These are phyloP conservation scores for Solanum paucissectum DNA, from an alignment of 257 asterid species.

Conservation along the genomic window DNA sequence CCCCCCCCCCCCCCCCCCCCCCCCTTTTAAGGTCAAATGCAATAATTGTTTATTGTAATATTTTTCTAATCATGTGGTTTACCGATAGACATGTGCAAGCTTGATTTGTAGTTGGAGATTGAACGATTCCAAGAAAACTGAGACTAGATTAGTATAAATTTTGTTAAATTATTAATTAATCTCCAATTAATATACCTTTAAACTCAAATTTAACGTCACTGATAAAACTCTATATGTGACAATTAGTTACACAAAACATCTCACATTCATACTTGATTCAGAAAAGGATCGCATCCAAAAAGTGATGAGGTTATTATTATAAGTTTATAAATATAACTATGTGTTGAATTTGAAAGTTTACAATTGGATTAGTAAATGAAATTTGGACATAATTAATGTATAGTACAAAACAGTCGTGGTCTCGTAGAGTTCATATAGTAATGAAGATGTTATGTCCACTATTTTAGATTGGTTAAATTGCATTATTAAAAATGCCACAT, in stretches of 20 bases:
- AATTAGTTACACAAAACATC: rapidly evolving
- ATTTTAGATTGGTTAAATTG: background rate
- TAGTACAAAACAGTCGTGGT: background rate
- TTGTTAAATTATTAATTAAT: background rate
- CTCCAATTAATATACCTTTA: background rate
- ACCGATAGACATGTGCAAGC: background rate
- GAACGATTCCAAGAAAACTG: background rate
- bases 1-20: too few species aligned
- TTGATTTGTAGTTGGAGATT: background rate
- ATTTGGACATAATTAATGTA: background rate
- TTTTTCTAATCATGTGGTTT: background rate
- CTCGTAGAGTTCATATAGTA: background rate
- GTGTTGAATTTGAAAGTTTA: background rate
- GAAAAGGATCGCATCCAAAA: background rate
- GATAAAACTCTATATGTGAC: background rate
- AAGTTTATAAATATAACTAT: background rate
- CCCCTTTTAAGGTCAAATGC: background rate
- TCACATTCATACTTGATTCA: background rate
- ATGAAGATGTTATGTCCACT: background rate
- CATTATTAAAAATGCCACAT: background rate
- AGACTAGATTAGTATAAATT: background rate
- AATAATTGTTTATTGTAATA: background rate
- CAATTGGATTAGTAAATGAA: background rate
- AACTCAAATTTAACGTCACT: background rate
- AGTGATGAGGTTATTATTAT: background rate